These are phyloP conservation scores for Stellera chamaejasme DNA, from an alignment of 345 rosid species.

Conservation along the genomic window DNA sequence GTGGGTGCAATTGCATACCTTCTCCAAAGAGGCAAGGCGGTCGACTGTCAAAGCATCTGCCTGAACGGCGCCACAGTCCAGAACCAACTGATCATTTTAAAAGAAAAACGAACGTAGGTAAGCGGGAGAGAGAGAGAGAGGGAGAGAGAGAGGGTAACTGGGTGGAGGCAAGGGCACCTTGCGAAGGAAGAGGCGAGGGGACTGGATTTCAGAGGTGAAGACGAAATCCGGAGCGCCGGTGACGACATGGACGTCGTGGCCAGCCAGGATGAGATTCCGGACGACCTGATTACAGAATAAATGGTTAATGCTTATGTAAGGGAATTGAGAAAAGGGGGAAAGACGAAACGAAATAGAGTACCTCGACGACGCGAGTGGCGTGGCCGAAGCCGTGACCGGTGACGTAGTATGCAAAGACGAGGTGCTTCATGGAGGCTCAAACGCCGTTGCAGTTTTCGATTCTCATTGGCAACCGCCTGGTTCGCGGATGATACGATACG, in stretches of 20 bases:
- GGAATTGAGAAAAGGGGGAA: not conserved
- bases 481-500: no score
- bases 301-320: constrained; percentile 1
- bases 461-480: constrained; percentile 26
- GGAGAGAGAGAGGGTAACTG: not conserved
- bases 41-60: constrained; percentile 99
- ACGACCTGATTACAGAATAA: constrained; percentile 42
- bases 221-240: constrained; percentile 98
- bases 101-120: not conserved
- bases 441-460: constrained; percentile 36
- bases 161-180: constrained; percentile 33
- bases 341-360: constrained; percentile 2
- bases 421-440: constrained; percentile 43
- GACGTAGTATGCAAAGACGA: constrained; percentile 92
- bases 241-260: constrained; percentile 95
- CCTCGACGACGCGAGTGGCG: constrained; percentile 99
- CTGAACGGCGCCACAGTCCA: constrained; percentile 98
- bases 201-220: constrained; percentile 81
- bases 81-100: constrained; percentile 43
- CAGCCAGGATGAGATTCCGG: constrained; percentile 82
- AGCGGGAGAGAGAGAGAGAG: not conserved
- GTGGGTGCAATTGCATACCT: constrained; percentile 34
- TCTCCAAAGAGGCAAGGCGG: constrained; percentile 92
- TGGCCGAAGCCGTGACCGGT: constrained; percentile 99
- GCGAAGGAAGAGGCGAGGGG: constrained; percentile 79